Evolutionary conservation across 164 flowering plant species (phyloP).

Genomic region (Paratinospora sagittata): DNA sequence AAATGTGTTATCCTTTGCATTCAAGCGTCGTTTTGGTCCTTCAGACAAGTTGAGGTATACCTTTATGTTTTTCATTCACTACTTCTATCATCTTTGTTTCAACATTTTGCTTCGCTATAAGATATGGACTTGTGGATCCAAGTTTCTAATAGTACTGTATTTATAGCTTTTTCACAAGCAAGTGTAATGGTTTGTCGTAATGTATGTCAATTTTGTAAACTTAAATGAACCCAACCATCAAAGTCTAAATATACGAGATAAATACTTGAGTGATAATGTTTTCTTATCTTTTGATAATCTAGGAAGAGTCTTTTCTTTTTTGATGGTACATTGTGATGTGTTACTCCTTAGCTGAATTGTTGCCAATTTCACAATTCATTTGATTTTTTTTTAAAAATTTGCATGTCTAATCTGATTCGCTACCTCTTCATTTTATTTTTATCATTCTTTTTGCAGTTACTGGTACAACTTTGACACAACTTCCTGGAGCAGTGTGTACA

Average conservation of each 20-base stretch:
- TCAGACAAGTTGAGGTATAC: slow-evolving; percentile 80
- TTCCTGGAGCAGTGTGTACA: slow-evolving; percentile 83
- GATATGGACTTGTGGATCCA: background rate
- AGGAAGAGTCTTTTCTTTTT: background rate
- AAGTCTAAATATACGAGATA: background rate
- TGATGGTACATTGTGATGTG: background rate
- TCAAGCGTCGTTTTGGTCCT: slow-evolving; percentile 76
- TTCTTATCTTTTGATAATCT: background rate
- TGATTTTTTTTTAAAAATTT: background rate
- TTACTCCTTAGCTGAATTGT: background rate
- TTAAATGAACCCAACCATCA: background rate
- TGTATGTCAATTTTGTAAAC: background rate
- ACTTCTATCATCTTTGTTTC: background rate
- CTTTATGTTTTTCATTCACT: background rate
- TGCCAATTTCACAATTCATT: background rate
- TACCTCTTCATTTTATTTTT: background rate
- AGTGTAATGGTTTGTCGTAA: background rate
- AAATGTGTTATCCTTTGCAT: slow-evolving; percentile 76
- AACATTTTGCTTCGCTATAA: background rate
- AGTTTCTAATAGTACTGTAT: background rate
- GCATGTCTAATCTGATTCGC: background rate
- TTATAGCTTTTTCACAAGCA: background rate
- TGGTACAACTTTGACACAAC: slow-evolving; percentile 73
- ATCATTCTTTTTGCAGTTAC: slow-evolving; percentile 44
- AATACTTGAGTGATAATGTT: background rate